phyloP scores from a whole-genome alignment of 2,329 filamentous ascomycete species.

The Neonectria faginata region DNA sequence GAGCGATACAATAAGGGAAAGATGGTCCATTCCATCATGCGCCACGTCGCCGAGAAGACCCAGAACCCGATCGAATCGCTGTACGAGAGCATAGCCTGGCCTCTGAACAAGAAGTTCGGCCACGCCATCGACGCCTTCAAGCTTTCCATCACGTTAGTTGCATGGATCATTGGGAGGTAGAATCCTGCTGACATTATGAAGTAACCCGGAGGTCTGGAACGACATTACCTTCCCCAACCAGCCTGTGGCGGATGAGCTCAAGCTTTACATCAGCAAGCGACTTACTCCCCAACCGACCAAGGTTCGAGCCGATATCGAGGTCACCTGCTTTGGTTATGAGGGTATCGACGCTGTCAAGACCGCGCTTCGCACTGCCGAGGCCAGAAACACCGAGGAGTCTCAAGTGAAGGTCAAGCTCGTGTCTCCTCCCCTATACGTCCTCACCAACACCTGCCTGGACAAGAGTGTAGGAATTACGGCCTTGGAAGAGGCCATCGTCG shows the following conservation, averaged over 20 bases:
- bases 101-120: slow-evolving; percentile 96
- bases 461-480: slow-evolving; percentile 87
- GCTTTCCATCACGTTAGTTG: slow-evolving; percentile 90
- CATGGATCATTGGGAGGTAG: not conserved
- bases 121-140: slow-evolving; percentile 99
- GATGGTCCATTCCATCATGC: slow-evolving; percentile 99
- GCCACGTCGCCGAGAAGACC: slow-evolving; percentile 98
- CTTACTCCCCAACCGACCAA: slow-evolving; percentile 99
- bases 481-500: slow-evolving; percentile 89
- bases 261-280: slow-evolving; percentile 96
- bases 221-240: slow-evolving; percentile 91
- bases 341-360: slow-evolving; percentile 98
- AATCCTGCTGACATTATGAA: slow-evolving; percentile 51
- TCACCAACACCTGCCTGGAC: slow-evolving; percentile 95
- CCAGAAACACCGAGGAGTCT: slow-evolving; percentile 89
- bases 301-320: slow-evolving; percentile 96
- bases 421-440: slow-evolving; percentile 95
- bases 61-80: slow-evolving; percentile 92
- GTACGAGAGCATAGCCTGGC: slow-evolving; percentile 96
- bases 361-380: slow-evolving; percentile 90
- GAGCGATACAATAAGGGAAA: slow-evolving; percentile 99
- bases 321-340: slow-evolving; percentile 95
- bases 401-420: slow-evolving; percentile 99
- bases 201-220: slow-evolving; percentile 95
- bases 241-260: slow-evolving; percentile 87